Base-by-base conservation (phyloP, 805 yeast species). In the Ogataea sp. region DNA sequence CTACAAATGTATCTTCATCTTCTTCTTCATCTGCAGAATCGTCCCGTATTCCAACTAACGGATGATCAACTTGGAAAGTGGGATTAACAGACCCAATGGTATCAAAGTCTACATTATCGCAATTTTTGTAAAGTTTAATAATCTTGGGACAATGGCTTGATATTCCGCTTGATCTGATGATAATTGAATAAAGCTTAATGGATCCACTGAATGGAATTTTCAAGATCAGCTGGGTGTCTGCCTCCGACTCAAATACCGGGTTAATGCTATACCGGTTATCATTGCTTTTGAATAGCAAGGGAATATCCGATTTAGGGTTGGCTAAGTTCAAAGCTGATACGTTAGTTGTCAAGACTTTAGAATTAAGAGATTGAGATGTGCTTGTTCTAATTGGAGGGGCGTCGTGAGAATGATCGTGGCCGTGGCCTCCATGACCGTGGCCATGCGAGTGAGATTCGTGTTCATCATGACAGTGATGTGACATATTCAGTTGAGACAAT, bases 141-240 rank as follows among this genome's bases (percentile, higher is more conserved):
- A 68, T 67, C 44, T 70, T 69, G 0, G 96, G 96, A 38, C 95
- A 83, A 41, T 73, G 67, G 20, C 68, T 67, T 1, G 55, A 59
- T 33, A 70, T 73, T 1, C 78, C 79, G 40, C 77, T 67, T 1
- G 88, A 71, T 47, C 96, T 69, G 10, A 90, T 45, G 2, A 83
- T 73, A 1, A 90, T 48, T 3, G 95, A 83, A 53, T 75, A 84
- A 27, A 90, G 59, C 53, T 81, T 85, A 31, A 84, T 87, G 20
- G 73, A 64, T 1, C 83, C 83, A 11, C 81, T 78, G 51, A 90
- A 90, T 23, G 96, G 97, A 23, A 90, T 73, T 39, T 76, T 73
- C 25, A 90, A 48, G 25, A 89, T 72, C 48, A 89, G 47, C 55
- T 90, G 96, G 42, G 80, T 75, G 52, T 90, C 97, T 2, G 83